Evolutionary conservation across 1,139 yeast genomes (phyloP), one percentile per base, ranked within the genome.

Genomic region (Suhomyces terraborum): DNA sequence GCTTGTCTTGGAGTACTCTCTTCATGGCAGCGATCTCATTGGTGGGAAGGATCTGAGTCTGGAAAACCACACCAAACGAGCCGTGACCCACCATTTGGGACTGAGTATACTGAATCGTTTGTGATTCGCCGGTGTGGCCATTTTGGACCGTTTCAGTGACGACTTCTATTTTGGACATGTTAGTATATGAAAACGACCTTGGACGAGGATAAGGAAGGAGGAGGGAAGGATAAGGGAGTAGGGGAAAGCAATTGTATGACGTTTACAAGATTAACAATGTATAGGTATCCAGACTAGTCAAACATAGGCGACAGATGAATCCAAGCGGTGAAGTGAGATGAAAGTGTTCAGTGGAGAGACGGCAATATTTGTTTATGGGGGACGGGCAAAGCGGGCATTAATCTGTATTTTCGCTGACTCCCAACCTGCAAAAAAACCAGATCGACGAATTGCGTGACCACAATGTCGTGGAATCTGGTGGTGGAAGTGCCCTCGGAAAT

Each of bases 41-140:
- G 26, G 86, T 74, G 19, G 95, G 93, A 50, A 80, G 64, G 34
- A 93, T 74, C 47, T 80, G 83, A 8, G 96, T 88, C 56, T 88
- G 95, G 61, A 88, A 89, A 21, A 93, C 98, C 24, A 89, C 93
- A 4, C 98, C 98, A 69, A 93, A 93, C 16, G 98, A 89, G 12
- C 98, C 98, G 64, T 88, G 95, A 13, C 98, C 98, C 38, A 91
- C 95, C 75, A 91, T 91, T 56, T 87, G 82, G 43, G 81, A 78
- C 58, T 83, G 88, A 23, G 88, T 79, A 66, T 84, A 86, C 47
- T 77, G 78, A 45, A 87, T 73, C 41, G 77, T 77, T 43, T 74
- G 74, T 28, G 72, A 56, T 50, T 80, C 83, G 45, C 87, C 91
- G 14, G 85, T 79, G 55, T 77, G 82, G 38, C 94, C 93, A 55